Evolutionary conservation across 2,329 filamentous ascomycete species (phyloP), one percentile per base, ranked within the genome.

Genomic region (Balansia obtecta): DNA sequence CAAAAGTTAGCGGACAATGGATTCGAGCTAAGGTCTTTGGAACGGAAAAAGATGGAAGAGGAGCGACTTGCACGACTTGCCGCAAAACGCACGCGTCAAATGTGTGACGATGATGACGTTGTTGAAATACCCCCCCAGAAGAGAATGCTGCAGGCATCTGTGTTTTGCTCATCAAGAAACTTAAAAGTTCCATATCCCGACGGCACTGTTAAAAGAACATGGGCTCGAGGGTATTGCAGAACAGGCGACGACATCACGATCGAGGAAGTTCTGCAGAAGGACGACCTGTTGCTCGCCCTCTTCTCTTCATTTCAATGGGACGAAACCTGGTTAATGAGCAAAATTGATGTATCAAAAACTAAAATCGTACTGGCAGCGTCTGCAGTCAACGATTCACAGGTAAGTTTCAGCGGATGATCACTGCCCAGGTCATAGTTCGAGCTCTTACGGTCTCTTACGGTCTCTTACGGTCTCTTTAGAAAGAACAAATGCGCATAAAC

Each of bases 291-390:
- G 47, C 77, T 88, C 39, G 90, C 88, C 1, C 77, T 97, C 0
- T 69, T 97, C 5, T 95, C 89, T 57, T 87, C 91, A 0, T 97
- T 86, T 58, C 81, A 91, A 62, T 93, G 87, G 82, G 85, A 97
- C 55, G 77, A 84, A 13, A 76, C 85, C 30, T 96, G 88, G 87
- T 64, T 93, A 43, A 65, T 91, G 30, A 75, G 72, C 6, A 94
- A 93, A 62, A 64, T 95, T 30, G 72, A 88, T 53, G 62, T 74
- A 13, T 58, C 55, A 11, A 74, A 64, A 50, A 87, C 83, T 0
- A 82, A 79, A 56, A 68, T 88, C n/a, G 57, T 81, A 20, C 71
- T 86, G 50, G 62, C 82, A 41, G 74, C 78, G 2, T 81, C 73
- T 60, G 79, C 79, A 3, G 66, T 67, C 4, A 67, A 68, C 50